phyloP scores from a whole-genome alignment of 2,329 filamentous ascomycete species.

The Colletotrichum coccodes region DNA sequence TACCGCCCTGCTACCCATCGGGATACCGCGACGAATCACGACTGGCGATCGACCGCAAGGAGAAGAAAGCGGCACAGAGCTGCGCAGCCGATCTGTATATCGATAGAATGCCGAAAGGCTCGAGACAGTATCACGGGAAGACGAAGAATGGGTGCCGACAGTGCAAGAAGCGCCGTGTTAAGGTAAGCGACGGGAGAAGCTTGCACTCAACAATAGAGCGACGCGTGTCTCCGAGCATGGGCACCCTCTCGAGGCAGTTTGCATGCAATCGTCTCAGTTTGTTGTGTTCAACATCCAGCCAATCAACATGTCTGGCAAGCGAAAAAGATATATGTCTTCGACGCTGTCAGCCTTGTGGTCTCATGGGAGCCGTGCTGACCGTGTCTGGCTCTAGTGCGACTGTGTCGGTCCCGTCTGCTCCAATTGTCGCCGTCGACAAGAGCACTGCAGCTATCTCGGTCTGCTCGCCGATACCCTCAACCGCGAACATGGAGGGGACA shows the following conservation, averaged over 20 bases:
- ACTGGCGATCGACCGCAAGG: slow-evolving; percentile 6
- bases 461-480: slow-evolving; percentile 30
- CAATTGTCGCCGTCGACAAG: slow-evolving; percentile 31
- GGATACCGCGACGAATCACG: background rate
- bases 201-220: background rate
- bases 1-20: background rate
- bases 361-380: background rate
- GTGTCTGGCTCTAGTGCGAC: slow-evolving; percentile 20
- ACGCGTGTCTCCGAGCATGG: background rate
- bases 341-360: background rate
- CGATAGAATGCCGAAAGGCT: slow-evolving; percentile 31
- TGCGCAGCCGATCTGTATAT: background rate
- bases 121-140: slow-evolving; percentile 33
- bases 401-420: slow-evolving; percentile 32
- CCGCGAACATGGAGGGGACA: slow-evolving; percentile 26
- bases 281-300: background rate
- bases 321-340: slow-evolving; percentile 5
- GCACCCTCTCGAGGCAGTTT: background rate
- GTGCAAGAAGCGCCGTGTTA: slow-evolving; percentile 33
- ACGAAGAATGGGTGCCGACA: slow-evolving; percentile 33
- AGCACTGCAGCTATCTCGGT: slow-evolving; percentile 33
- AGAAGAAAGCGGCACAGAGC: background rate
- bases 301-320: background rate
- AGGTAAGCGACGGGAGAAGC: slow-evolving; percentile 13
- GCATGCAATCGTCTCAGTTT: background rate